A percentile compares a stretch with the other conserved stretches of the same genome.
Conservation (phyloP, 768 basidiomycete species). For the Hortiboletus flavorubellus region DNA sequence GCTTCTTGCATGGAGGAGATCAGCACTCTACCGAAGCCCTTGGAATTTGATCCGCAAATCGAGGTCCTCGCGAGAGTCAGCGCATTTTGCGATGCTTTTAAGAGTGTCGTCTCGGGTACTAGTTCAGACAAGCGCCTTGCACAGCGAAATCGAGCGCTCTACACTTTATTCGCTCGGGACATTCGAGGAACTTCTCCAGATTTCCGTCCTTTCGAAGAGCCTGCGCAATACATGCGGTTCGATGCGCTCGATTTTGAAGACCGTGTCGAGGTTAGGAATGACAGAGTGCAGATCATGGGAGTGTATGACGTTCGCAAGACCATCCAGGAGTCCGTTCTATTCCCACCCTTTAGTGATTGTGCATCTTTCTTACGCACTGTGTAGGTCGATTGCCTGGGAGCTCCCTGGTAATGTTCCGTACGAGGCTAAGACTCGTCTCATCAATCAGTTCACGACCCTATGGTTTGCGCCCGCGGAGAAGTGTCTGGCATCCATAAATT, state of each 20-base stretch:
- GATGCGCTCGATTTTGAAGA: constrained; percentile 12
- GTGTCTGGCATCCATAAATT: constrained; percentile 34
- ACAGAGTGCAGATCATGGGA: constrained; percentile 20
- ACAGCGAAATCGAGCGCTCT: constrained; percentile 34
- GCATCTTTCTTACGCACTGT: background rate
- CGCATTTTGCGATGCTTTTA: constrained; percentile 42
- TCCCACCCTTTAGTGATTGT: background rate
- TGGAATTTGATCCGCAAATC: constrained; percentile 39
- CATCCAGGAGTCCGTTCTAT: constrained; percentile 33
- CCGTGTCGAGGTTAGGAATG: background rate
- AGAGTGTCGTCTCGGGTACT: constrained; percentile 31
- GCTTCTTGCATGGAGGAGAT: constrained; percentile 33
- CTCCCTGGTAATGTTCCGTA: constrained; percentile 41
- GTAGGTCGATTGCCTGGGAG: constrained; percentile 42
- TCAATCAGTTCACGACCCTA: constrained; percentile 30
- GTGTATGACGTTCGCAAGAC: constrained; percentile 33
- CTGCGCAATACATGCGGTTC: constrained; percentile 8
- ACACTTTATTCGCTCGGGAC: constrained; percentile 31
- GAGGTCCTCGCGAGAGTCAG: constrained; percentile 45
- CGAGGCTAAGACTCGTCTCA: constrained; percentile 37
- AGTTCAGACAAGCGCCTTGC: constrained; percentile 35
- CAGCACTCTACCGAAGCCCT: constrained; percentile 37
- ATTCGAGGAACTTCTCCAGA: constrained; percentile 41
- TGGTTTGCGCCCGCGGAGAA: constrained; percentile 37
- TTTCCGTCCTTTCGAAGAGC: constrained; percentile 34